Base-by-base conservation (phyloP, 345 rosid genomes). In the Nephelium lappaceum region DNA sequence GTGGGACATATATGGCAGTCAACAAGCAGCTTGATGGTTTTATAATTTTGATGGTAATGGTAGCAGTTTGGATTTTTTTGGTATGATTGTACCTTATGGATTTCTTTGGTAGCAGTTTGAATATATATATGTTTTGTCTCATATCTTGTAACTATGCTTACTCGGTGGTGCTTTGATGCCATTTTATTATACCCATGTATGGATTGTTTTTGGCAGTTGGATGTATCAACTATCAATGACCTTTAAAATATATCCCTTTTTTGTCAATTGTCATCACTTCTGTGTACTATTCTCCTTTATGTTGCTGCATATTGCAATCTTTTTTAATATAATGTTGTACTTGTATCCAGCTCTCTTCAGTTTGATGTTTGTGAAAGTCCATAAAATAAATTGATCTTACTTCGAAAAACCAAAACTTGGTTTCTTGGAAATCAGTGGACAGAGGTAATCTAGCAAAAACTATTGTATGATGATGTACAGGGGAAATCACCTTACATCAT, bases 401-500 rank as follows among this genome's bases (percentile, higher is more conserved):
- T 27, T 27, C 31, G 31, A 27, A 27, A 27, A 27, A 27, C 31
- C 31, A 10, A 41, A 60, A 39, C 76, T 60, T 57, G 19, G 49
- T 38, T 12, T 39, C 55, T 12, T 25, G n/a, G 18, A 60, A 73
- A 73, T 58, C 38, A 60, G 21, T 36, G 55, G 53, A 42, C 69
- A 42, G 14, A 23, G 8, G 12, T 24, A 63, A 25, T 58, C 39
- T 67, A 72, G 42, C 82, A 65, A n/a, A 74, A 58, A 74, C n/a
- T 77, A 27, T 41, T 76, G 79, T 18, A 16, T 63, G 27, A 45
- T 74, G 0, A 6, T 7, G 11, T 21, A 36, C 15, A 21, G 31
- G 2, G 31, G 31, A 27, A 27, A 27, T 27, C 31, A 27, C 31
- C 2, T 27, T 1, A 27, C 31, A 27, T 27, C 31, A 27, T 2